Conservation (phyloP, 2,329 filamentous ascomycete genomes). For the Claviceps monticola region DNA sequence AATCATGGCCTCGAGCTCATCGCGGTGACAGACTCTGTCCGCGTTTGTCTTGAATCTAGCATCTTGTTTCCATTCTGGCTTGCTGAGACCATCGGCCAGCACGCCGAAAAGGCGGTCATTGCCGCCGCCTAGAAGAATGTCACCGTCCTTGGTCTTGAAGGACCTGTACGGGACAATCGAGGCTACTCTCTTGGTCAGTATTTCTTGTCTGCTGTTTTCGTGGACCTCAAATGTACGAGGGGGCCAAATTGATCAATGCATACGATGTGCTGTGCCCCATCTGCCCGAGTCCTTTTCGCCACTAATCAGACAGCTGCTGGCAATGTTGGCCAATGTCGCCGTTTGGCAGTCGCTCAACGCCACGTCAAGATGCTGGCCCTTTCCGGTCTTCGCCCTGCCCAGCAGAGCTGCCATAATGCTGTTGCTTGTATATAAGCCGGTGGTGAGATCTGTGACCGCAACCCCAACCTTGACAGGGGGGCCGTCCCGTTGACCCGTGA, state of each 20-base stretch:
- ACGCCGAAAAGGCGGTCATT: constrained; percentile 57
- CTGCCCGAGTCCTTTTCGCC: constrained; percentile 76
- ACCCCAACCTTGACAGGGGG: constrained; percentile 95
- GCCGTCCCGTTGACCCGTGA: constrained; percentile 77
- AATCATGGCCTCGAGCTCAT: constrained; percentile 63
- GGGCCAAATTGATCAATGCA: constrained; percentile 10
- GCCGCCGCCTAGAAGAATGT: constrained; percentile 57
- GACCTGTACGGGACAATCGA: constrained; percentile 93
- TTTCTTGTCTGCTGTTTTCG: neutral
- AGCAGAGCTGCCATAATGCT: constrained; percentile 88
- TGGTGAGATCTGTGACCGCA: constrained; percentile 90
- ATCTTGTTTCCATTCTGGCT: constrained; percentile 46
- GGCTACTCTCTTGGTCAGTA: constrained; percentile 33
- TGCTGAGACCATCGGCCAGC: constrained; percentile 45
- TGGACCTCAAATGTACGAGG: no score
- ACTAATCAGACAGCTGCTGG: constrained; percentile 79
- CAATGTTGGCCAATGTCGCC: constrained; percentile 88
- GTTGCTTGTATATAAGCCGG: constrained; percentile 88
- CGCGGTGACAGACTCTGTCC: constrained; percentile 54
- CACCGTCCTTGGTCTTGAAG: constrained; percentile 61
- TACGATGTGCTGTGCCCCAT: constrained; percentile 94
- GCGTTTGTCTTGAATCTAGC: constrained; percentile 47
- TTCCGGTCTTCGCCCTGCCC: constrained; percentile 57
- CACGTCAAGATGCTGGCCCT: constrained; percentile 85
- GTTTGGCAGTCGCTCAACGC: constrained; percentile 89